Base-by-base conservation (phyloP, 352 stramenopile genomes). In the Plasmopara halstedii region DNA sequence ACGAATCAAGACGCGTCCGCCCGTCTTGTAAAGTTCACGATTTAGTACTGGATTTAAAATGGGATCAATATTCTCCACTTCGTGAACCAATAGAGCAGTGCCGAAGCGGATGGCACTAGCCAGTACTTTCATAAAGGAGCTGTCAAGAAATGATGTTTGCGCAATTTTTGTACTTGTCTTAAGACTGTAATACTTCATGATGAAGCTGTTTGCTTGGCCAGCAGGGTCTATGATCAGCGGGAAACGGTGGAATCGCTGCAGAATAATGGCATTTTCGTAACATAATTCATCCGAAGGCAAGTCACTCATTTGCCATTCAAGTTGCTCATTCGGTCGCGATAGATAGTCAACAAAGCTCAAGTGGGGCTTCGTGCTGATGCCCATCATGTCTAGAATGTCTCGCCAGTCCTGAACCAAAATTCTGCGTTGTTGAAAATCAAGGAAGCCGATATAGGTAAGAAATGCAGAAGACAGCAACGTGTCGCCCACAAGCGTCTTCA, bases 41-140 rank as follows among this genome's bases (percentile, higher is more conserved):
- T 99, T 99, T 42, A 99, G 64, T 23, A 99, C 90, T 21, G 97
- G 97, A 67, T 99, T 99, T 45, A 99, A 57, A 22, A 99, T 96
- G 36, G 97, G 97, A 66, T 99, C 97, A 37, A 99, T 96, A 42
- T 95, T 97, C 61, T 99, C 97, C 15, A 99, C 97, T 65, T 99
- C 98, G 56, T 99, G 94, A 19, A 99, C 96, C 10, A 99, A 64
- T 25, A 99, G 70, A 26, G 97, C 92, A 20, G 94, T 99, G 29
- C 97, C 97, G 62, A 99, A 99, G 31, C 97, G 95, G 69, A 99
- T 97, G 20, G 97, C 96, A 56, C 94, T 98, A n/a, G 95, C 95
- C 17, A 99, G 70, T n/a, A 97, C 97, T 65, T 99, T 99, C 79
- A 99, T 98, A 73, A 99, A 99, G 6, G 89, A 96, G 33, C 94